Percentiles rank a stretch among this genome's conserved stretches.
phyloP scores from a whole-genome alignment of 2,329 filamentous ascomycete species.

The Stachybotrys chlorohalonatus region DNA sequence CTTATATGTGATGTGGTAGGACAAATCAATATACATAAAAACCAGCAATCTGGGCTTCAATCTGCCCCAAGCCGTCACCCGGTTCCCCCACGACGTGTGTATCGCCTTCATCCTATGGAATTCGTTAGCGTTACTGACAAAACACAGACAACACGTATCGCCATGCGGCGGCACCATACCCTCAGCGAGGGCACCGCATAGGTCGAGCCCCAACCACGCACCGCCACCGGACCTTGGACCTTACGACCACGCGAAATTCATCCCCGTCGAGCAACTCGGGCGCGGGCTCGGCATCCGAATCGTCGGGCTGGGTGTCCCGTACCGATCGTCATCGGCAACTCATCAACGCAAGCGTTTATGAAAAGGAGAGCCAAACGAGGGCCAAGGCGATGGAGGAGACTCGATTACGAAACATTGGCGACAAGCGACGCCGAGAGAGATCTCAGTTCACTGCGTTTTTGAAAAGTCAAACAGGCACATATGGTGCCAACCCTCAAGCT shows the following conservation, averaged over 20 bases:
- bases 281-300: slow-evolving; percentile 19
- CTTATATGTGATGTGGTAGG: slow-evolving; percentile 37
- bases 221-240: slow-evolving; percentile 50
- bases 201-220: slow-evolving; percentile 26
- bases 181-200: slow-evolving; percentile 23
- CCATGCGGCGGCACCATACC: slow-evolving; percentile 22
- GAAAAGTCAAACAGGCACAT: slow-evolving; percentile 15
- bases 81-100: slow-evolving; percentile 27
- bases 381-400: slow-evolving; percentile 65
- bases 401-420: slow-evolving; percentile 44
- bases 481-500: not conserved
- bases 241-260: slow-evolving; percentile 37
- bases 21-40: slow-evolving; percentile 74
- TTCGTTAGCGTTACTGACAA: not conserved
- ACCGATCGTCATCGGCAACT: slow-evolving; percentile 71
- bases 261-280: slow-evolving; percentile 28
- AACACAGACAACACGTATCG: slow-evolving; percentile 22
- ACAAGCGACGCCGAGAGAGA: slow-evolving; percentile 49
- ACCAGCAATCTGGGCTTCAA: slow-evolving; percentile 40
- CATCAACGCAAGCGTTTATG: slow-evolving; percentile 72
- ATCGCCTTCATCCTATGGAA: not conserved
- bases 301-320: slow-evolving; percentile 55
- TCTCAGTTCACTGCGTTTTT: slow-evolving; percentile 37
- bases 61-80: slow-evolving; percentile 16
- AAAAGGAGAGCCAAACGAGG: slow-evolving; percentile 61